These are phyloP conservation scores for Pyrenochaeta sp. DNA, from an alignment of 2,329 filamentous ascomycete species.

Conservation along the genomic window DNA sequence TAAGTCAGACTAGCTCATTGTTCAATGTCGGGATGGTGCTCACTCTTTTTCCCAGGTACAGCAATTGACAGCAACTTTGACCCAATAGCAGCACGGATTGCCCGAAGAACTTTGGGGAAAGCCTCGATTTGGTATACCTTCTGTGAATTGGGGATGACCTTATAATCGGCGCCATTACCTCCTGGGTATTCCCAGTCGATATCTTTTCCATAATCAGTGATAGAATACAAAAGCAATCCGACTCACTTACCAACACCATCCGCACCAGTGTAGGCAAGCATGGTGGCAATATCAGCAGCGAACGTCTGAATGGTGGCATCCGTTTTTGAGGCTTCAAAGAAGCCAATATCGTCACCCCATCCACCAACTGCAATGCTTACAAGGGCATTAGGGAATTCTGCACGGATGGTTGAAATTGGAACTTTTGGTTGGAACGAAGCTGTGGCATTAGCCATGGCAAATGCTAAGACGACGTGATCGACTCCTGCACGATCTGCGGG, in stretches of 20 bases:
- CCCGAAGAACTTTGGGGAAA: slow-evolving; percentile 67
- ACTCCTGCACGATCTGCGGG: slow-evolving; percentile 41
- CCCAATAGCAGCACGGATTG: slow-evolving; percentile 66
- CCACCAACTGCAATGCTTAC: slow-evolving; percentile 76
- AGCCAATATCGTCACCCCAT: slow-evolving; percentile 74
- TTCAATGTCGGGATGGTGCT: neutral
- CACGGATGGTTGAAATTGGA: slow-evolving; percentile 59
- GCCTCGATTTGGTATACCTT: slow-evolving; percentile 68
- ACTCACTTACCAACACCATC: slow-evolving; percentile 66
- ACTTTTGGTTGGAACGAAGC: slow-evolving; percentile 62
- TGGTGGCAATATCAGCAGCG: slow-evolving; percentile 68
- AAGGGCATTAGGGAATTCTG: slow-evolving; percentile 65
- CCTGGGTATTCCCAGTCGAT: slow-evolving; percentile 72
- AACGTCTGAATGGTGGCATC: slow-evolving; percentile 63
- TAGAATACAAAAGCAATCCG: neutral
- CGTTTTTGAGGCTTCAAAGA: slow-evolving; percentile 63
- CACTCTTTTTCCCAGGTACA: slow-evolving; percentile 59
- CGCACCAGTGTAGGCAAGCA: slow-evolving; percentile 68
- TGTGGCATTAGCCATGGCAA: slow-evolving; percentile 51
- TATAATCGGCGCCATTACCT: slow-evolving; percentile 75
- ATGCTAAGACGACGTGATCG: slow-evolving; percentile 46
- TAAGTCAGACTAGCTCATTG: slow-evolving; percentile 15
- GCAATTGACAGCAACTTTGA: slow-evolving; percentile 71
- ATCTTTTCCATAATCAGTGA: slow-evolving; percentile 49
- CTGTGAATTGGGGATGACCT: slow-evolving; percentile 63